A percentile compares a stretch with the other conserved stretches of the same genome.
Evolutionary conservation across 2,329 filamentous ascomycete genomes (phyloP).

Genomic region (Botrytis pseudocinerea): DNA sequence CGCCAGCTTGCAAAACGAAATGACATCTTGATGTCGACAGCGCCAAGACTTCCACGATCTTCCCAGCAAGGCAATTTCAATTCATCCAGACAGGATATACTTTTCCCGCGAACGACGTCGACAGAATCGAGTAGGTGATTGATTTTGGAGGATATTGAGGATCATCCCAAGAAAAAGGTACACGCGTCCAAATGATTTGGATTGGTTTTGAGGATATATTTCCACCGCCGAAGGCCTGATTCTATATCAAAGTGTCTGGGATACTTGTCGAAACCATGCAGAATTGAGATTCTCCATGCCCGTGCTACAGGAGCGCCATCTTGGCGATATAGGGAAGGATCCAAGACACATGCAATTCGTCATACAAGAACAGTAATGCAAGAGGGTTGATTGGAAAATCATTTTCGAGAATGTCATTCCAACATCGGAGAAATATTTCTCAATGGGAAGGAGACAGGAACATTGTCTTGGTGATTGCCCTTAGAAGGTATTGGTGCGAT

Average conservation of each 20-base stretch:
- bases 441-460: background rate
- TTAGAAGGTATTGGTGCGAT: background rate
- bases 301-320: background rate
- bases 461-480: background rate
- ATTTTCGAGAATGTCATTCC: background rate
- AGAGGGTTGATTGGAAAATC: background rate
- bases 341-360: background rate
- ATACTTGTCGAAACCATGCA: slow-evolving; percentile 4
- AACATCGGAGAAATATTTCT: background rate
- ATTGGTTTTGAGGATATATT: slow-evolving; percentile 11
- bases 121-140: background rate
- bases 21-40: background rate
- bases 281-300: background rate
- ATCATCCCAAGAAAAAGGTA: background rate
- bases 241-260: background rate
- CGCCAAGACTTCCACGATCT: background rate
- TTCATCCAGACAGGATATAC: slow-evolving; percentile 7
- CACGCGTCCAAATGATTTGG: slow-evolving; percentile 3
- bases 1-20: background rate
- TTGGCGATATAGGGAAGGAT: background rate
- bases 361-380: background rate
- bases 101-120: background rate
- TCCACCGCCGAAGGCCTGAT: background rate
- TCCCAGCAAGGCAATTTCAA: background rate
- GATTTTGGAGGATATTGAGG: background rate